phyloP scores from a whole-genome alignment of 768 basidiomycete genomes.

The Amanita phalloides region DNA sequence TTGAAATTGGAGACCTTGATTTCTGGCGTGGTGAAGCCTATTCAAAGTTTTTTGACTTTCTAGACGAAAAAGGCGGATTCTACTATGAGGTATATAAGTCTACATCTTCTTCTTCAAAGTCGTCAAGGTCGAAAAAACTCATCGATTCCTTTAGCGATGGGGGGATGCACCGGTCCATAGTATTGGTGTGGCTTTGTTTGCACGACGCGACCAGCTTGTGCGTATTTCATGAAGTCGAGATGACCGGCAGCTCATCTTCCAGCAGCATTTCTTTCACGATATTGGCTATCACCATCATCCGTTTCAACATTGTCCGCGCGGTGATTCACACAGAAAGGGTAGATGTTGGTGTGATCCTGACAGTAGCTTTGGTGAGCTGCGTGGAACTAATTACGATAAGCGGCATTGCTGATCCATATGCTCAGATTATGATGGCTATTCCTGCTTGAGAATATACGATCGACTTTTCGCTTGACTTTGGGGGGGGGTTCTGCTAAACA shows the following conservation, averaged over 20 bases:
- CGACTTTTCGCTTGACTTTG: neutral
- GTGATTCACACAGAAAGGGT: slow-evolving; percentile 57
- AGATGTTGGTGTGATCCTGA: slow-evolving; percentile 23
- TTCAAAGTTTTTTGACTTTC: slow-evolving; percentile 68
- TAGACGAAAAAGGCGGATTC: slow-evolving; percentile 76
- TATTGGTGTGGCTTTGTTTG: slow-evolving; percentile 85
- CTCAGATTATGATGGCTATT: neutral
- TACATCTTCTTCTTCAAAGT: neutral
- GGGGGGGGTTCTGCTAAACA: too few species aligned
- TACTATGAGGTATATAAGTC: slow-evolving; percentile 58
- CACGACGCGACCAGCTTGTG: slow-evolving; percentile 73
- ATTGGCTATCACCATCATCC: slow-evolving; percentile 90
- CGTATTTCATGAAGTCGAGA: slow-evolving; percentile 7
- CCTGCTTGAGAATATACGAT: neutral
- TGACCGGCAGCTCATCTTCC: neutral
- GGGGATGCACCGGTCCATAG: slow-evolving; percentile 89
- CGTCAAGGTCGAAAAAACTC: neutral
- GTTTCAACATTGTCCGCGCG: slow-evolving; percentile 87
- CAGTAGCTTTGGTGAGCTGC: neutral
- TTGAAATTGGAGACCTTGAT: slow-evolving; percentile 80
- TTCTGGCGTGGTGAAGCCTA: slow-evolving; percentile 83
- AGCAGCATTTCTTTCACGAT: slow-evolving; percentile 82
- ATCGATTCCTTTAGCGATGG: slow-evolving; percentile 49
- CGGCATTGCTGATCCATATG: neutral
- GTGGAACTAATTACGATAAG: too few species aligned